phyloP scores from a whole-genome alignment of 768 basidiomycete species.

The Glaciozyma martinii region DNA sequence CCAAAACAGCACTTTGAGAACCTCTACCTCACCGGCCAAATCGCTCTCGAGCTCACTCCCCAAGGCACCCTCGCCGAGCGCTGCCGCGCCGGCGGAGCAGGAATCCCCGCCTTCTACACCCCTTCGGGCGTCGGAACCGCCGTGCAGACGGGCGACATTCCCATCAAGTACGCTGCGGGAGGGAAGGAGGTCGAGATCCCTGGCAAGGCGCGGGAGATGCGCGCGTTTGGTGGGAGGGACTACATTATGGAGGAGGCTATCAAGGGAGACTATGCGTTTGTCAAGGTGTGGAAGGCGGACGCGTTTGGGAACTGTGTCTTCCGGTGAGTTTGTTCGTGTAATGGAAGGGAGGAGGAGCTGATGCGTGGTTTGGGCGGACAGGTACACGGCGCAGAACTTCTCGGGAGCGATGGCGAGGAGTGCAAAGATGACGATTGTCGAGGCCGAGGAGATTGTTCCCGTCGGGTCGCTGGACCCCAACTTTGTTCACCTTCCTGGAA shows the following conservation, averaged over 20 bases:
- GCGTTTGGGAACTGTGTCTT: slow-evolving; percentile 86
- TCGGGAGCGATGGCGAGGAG: slow-evolving; percentile 77
- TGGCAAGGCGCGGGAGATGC: slow-evolving; percentile 66
- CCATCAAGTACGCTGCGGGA: slow-evolving; percentile 66
- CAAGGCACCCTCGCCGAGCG: slow-evolving; percentile 86
- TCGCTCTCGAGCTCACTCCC: slow-evolving; percentile 73
- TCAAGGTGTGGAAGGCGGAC: slow-evolving; percentile 86
- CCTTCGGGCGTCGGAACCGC: slow-evolving; percentile 57
- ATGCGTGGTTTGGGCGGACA: slow-evolving; percentile 34
- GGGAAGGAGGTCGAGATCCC: slow-evolving; percentile 61
- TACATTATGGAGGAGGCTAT: slow-evolving; percentile 70
- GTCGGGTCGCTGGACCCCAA: slow-evolving; percentile 70
- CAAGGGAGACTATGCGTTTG: slow-evolving; percentile 52
- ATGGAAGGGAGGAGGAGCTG: too few species aligned
- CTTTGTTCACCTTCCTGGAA: slow-evolving; percentile 49
- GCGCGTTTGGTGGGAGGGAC: slow-evolving; percentile 66
- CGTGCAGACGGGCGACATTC: slow-evolving; percentile 38
- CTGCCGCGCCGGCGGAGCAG: slow-evolving; percentile 77
- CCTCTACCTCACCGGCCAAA: slow-evolving; percentile 67
- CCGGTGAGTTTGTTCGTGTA: slow-evolving; percentile 47
- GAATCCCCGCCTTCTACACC: slow-evolving; percentile 88
- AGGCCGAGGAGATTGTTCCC: slow-evolving; percentile 86
- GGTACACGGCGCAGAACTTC: slow-evolving; percentile 83
- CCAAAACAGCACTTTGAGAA: slow-evolving; percentile 58
- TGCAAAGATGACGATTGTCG: slow-evolving; percentile 80